A percentile compares a stretch with the other conserved stretches of the same genome.
phyloP scores from a whole-genome alignment of 352 stramenopile species.

The Ophiocytium majus region DNA sequence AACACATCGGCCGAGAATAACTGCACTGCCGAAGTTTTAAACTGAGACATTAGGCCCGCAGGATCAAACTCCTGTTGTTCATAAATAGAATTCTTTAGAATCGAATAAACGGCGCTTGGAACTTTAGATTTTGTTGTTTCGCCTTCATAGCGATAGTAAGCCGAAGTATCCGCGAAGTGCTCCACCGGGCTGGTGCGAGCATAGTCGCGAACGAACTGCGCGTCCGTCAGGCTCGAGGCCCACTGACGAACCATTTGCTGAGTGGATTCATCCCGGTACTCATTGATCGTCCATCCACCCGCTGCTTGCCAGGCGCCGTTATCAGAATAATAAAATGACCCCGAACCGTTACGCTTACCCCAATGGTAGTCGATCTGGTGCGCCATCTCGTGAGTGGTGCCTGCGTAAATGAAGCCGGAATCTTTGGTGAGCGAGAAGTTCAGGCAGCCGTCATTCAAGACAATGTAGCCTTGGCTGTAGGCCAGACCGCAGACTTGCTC shows the following conservation, averaged over 20 bases:
- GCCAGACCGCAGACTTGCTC: not conserved
- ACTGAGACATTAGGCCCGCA: no score
- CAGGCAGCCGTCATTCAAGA: not conserved
- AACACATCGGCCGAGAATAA: no score
- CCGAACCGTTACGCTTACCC: not conserved
- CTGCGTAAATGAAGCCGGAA: not conserved
- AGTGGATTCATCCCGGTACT: slow-evolving; percentile 5
- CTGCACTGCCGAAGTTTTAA: no score
- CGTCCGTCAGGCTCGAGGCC: not conserved
- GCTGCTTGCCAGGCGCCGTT: not conserved
- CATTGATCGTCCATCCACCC: not conserved
- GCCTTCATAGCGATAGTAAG: not conserved
- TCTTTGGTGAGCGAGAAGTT: not conserved
- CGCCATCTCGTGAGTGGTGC: not conserved
- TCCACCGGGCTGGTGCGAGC: not conserved
- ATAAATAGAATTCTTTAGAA: no score
- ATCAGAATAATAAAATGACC: not conserved
- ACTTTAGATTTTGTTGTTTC: slow-evolving; percentile 9
- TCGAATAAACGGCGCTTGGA: no score
- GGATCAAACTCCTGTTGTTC: no score
- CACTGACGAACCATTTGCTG: not conserved
- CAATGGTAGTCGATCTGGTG: not conserved
- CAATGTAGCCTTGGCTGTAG: not conserved
- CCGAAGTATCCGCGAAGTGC: not conserved
- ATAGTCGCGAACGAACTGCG: not conserved